Percentiles rank a stretch among this genome's conserved stretches.
Conservation (phyloP, 805 yeast genomes). For the Candida silvicultrix region DNA sequence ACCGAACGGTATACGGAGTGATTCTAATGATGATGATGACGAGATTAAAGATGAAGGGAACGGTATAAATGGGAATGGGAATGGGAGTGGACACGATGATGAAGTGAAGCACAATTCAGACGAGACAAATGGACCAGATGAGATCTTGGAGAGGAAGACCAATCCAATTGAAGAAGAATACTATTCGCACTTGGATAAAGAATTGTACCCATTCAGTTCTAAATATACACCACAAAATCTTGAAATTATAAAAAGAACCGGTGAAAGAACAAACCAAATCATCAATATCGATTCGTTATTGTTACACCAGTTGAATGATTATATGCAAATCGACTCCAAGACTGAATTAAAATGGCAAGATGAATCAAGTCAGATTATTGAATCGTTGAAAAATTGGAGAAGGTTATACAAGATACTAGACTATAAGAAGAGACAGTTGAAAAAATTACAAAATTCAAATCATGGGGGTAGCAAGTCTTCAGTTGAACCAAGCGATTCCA, state of each 20-base stretch:
- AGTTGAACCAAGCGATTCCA: not conserved
- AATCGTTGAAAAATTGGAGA: slow-evolving; percentile 16
- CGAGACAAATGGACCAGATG: not conserved
- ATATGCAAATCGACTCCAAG: slow-evolving; percentile 7
- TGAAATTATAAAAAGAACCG: not conserved
- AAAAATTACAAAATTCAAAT: slow-evolving; percentile 2
- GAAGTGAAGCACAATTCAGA: not conserved
- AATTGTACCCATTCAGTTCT: not conserved
- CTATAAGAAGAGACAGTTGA: slow-evolving; percentile 18
- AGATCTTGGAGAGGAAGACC: not conserved
- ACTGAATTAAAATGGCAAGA: slow-evolving; percentile 13
- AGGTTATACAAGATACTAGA: slow-evolving; percentile 22
- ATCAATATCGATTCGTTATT: not conserved
- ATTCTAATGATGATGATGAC: not conserved
- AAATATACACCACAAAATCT: not conserved
- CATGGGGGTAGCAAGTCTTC: not conserved
- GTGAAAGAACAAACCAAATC: not conserved
- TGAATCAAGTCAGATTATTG: slow-evolving; percentile 9
- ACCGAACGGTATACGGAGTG: too few species aligned
- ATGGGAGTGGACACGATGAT: not conserved
- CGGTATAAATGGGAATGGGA: too few species aligned
- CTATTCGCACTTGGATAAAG: not conserved
- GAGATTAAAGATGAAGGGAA: too few species aligned
- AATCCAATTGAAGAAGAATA: not conserved
- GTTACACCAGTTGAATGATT: slow-evolving; percentile 11